Base-by-base conservation (phyloP, 441 rosid species). In the Daphne laureola region DNA sequence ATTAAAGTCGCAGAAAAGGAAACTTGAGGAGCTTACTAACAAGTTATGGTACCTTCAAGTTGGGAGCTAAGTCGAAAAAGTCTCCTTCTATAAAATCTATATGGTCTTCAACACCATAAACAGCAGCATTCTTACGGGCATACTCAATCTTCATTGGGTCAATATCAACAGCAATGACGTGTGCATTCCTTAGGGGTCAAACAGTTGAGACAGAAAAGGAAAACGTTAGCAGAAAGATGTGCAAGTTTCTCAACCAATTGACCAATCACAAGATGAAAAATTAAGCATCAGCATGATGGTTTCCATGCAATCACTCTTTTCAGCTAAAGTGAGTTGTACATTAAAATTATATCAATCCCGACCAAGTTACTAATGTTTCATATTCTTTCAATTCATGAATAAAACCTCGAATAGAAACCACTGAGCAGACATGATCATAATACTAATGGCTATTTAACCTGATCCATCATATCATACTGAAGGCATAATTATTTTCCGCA, bases 1-100 rank as follows among this genome's bases (percentile, higher is more conserved):
- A 31, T 31, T 31, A 31, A 8, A 31, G 11, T 7, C 11, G 7
- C 11, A 31, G 11, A 31, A 6, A 31, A 31, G 38, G 38, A 9
- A 7, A 5, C 9, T 31, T 31, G 9, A 31, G 38, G 11, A 31
- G 38, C 38, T 7, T 0, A 31, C 38, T 9, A 31, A 31, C 16
- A 14, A 18, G 47, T 53, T 21, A 9, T 2, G 6, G 45, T 70
- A 84, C 97, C 97, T 89, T 85, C 67, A 89, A 71, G 53, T 65
- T 73, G 57, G 78, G 78, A 0, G 98, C 95, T 78, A 89, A 65
- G 46, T 57, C 63, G 64, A 89, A 93, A 63, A 80, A 87, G 75
- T 89, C 87, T 38, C 95, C 98, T 23, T 42, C 68, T 17, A 89
- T 43, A 59, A 92, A 92, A 73, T 92, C 95, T 64, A 92, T 90